Conservation (phyloP, 768 basidiomycete genomes). For the Termitomyces sp. region DNA sequence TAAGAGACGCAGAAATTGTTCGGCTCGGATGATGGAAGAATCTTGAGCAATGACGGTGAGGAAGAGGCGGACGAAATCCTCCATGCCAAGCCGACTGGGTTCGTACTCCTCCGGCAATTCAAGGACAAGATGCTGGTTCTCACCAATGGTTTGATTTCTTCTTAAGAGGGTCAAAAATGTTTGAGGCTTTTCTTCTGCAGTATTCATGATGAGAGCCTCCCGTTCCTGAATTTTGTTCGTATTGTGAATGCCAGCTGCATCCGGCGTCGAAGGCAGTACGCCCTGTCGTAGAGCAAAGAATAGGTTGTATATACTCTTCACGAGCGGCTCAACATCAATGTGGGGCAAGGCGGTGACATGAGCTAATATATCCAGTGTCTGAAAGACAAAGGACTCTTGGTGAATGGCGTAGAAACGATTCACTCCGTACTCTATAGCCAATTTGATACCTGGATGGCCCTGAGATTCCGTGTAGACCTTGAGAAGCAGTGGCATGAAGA, state of each 20-base stretch:
- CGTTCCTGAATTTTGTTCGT: conserved; percentile 59
- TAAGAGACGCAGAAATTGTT: conserved; percentile 62
- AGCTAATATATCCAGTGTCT: conserved; percentile 58
- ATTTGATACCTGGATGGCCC: conserved; percentile 47
- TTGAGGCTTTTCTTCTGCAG: conserved; percentile 71
- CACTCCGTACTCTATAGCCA: conserved; percentile 65
- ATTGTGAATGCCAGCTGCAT: conserved; percentile 63
- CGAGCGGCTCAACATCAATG: conserved; percentile 45
- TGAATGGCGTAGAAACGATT: conserved; percentile 73
- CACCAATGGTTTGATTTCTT: conserved; percentile 34
- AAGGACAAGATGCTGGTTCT: conserved; percentile 30
- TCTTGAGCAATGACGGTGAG: conserved; percentile 79
- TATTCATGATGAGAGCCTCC: conserved; percentile 62
- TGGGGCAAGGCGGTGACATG: conserved; percentile 46
- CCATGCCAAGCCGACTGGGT: conserved; percentile 47
- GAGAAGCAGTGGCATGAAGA: conserved; percentile 70
- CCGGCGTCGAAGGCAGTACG: conserved; percentile 33
- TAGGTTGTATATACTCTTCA: conserved; percentile 49
- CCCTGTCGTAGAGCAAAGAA: conserved; percentile 50
- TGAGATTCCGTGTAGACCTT: conserved; percentile 66
- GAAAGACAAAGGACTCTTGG: conserved; percentile 68
- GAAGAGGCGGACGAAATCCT: conserved; percentile 65
- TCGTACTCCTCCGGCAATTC: conserved; percentile 58
- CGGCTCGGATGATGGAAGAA: conserved; percentile 56
- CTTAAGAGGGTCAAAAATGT: conserved; percentile 54